Conservation (phyloP, 148 eudicot species). For the Polygonum maritimum region DNA sequence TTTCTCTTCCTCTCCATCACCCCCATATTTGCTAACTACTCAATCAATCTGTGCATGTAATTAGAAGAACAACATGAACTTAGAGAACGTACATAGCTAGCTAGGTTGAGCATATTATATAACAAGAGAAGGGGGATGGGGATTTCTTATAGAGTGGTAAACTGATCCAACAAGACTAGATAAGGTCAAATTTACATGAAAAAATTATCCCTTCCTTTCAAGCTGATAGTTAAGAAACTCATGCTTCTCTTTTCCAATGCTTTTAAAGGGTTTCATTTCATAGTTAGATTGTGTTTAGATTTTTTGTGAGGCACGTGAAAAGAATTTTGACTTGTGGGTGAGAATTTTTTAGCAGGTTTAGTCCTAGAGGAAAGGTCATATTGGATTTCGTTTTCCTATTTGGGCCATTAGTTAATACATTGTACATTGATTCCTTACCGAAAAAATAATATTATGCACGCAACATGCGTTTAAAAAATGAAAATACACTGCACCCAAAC, state of each 20-base stretch:
- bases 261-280: neutral
- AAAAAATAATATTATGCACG: too few species aligned
- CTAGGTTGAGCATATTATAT: neutral
- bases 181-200: neutral
- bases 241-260: neutral
- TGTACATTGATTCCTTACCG: too few species aligned
- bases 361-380: neutral
- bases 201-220: neutral
- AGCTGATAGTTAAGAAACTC: neutral
- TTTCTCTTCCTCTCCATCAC: neutral
- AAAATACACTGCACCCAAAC: too few species aligned
- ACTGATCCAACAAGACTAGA: neutral
- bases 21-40: neutral
- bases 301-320: neutral
- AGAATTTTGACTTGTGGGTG: neutral
- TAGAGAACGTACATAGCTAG: neutral
- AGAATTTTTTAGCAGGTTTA: neutral
- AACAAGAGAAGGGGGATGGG: neutral
- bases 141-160: neutral
- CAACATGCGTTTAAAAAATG: too few species aligned
- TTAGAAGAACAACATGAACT: neutral
- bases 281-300: neutral
- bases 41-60: neutral
- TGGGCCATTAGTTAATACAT: too few species aligned
- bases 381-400: too few species aligned